A percentile compares a stretch with the other conserved stretches of the same genome.
Conservation (phyloP, 345 rosid species). For the Salix caprea region DNA sequence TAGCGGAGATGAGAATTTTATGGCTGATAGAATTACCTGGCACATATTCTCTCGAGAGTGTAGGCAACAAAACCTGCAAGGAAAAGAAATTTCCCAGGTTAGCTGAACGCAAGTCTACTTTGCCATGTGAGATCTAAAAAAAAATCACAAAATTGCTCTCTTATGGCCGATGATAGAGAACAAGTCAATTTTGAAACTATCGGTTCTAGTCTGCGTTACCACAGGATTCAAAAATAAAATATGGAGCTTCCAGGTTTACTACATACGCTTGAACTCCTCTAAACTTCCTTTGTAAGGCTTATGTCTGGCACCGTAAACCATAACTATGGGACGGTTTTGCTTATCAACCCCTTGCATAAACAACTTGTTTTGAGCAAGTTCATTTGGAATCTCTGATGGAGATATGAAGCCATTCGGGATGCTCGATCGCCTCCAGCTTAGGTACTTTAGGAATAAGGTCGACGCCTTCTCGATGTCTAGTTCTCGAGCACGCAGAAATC, state of each 20-base stretch:
- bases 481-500: constrained; percentile 87
- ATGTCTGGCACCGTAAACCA: constrained; percentile 57
- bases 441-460: constrained; percentile 56
- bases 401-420: constrained; percentile 58
- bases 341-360: constrained; percentile 76
- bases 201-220: background rate
- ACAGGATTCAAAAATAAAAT: background rate
- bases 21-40: constrained; percentile 39
- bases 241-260: background rate
- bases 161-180: background rate
- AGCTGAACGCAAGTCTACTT: background rate
- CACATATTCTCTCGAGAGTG: constrained; percentile 59
- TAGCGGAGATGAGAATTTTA: background rate
- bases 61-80: constrained; percentile 61
- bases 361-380: constrained; percentile 62
- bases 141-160: background rate
- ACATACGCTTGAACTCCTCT: constrained; percentile 79
- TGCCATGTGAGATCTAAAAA: background rate
- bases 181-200: background rate
- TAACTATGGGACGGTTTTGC: constrained; percentile 60
- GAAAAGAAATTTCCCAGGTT: background rate
- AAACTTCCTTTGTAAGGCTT: constrained; percentile 54
- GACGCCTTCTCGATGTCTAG: constrained; percentile 84
- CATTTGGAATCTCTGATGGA: constrained; percentile 47
- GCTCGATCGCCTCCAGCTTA: constrained; percentile 58